These are phyloP conservation scores for Pleurotus cornucopiae DNA, from an alignment of 768 basidiomycete genomes.

Conservation along the genomic window DNA sequence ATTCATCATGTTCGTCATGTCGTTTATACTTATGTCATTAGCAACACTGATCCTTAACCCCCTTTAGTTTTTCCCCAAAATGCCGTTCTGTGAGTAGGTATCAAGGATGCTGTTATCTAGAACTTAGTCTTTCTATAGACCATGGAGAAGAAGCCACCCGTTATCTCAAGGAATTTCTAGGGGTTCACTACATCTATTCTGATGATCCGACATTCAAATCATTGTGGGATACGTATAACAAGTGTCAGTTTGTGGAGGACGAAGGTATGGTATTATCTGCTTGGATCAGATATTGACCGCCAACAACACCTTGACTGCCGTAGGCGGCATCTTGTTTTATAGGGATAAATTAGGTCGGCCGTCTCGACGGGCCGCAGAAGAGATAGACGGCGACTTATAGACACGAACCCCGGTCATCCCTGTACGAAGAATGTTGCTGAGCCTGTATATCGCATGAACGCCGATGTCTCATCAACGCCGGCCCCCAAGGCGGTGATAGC, in stretches of 20 bases:
- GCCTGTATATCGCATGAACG: too few species aligned
- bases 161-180: slow-evolving; percentile 43
- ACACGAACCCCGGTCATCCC: too few species aligned
- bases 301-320: neutral
- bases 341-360: slow-evolving; percentile 38
- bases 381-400: neutral
- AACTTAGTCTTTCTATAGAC: slow-evolving; percentile 25
- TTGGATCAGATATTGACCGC: neutral
- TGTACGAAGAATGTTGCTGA: too few species aligned
- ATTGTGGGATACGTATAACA: slow-evolving; percentile 52
- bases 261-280: slow-evolving; percentile 26
- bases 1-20: slow-evolving; percentile 46
- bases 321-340: slow-evolving; percentile 42
- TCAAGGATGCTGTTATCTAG: neutral
- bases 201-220: slow-evolving; percentile 38
- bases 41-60: neutral
- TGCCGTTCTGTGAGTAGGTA: slow-evolving; percentile 50
- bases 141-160: slow-evolving; percentile 48
- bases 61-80: slow-evolving; percentile 55
- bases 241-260: slow-evolving; percentile 57
- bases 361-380: slow-evolving; percentile 27
- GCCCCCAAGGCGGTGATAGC: too few species aligned
- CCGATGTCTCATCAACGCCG: too few species aligned
- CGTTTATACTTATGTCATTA: neutral
- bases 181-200: slow-evolving; percentile 44